phyloP scores from a whole-genome alignment of 139 green algal genomes.

The Chlorella sp. region DNA sequence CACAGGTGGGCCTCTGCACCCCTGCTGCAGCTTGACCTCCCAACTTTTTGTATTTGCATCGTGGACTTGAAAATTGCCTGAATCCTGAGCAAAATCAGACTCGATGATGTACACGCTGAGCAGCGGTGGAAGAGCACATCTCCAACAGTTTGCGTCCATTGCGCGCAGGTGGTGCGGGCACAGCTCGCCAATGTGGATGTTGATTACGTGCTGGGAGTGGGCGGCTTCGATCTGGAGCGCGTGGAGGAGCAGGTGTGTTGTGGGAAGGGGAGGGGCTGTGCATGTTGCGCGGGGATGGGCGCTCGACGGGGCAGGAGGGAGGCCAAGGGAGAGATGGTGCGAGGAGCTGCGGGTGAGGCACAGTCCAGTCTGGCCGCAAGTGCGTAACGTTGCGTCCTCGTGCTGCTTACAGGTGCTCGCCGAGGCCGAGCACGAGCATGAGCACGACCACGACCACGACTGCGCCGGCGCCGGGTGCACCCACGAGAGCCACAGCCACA shows the following conservation, averaged over 20 bases:
- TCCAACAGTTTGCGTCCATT: no score
- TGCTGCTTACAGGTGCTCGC: constrained; percentile 14
- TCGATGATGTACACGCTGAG: no score
- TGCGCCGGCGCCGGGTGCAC: constrained; percentile 15
- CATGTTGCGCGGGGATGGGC: neutral
- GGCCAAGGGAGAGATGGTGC: neutral
- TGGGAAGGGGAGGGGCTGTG: neutral
- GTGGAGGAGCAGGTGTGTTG: constrained; percentile 75
- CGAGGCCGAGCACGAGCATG: constrained; percentile 48
- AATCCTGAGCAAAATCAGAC: no score
- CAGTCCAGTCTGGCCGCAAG: no score
- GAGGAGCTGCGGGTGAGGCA: no score
- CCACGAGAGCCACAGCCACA: constrained; percentile 33
- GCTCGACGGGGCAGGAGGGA: neutral
- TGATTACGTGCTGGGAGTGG: constrained; percentile 92
- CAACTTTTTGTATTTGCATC: no score
- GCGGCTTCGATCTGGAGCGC: constrained; percentile 91
- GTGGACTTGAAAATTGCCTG: no score
- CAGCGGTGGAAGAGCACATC: no score
- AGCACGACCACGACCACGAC: constrained; percentile 49
- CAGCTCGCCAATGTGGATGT: constrained; percentile 67
- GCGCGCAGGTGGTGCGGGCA: no score
- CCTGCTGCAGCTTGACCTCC: no score
- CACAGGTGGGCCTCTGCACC: no score
- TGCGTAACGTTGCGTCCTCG: neutral